Percentiles rank a stretch among this genome's conserved stretches.
phyloP scores from a whole-genome alignment of 768 basidiomycete genomes.

The Panaeolus papilionaceus region DNA sequence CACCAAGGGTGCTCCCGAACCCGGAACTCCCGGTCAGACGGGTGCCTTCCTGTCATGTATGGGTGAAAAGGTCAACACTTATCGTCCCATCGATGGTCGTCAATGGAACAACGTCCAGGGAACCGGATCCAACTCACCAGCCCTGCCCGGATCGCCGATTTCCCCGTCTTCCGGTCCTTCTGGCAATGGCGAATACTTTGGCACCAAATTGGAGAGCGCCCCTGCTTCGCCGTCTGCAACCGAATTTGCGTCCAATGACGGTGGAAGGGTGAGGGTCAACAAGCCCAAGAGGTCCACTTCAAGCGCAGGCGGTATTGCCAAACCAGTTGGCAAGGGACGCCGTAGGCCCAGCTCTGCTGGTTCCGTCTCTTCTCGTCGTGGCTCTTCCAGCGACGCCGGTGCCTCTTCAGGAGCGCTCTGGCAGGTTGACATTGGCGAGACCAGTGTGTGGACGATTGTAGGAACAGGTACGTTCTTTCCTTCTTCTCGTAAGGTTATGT shows the following conservation, averaged over 20 bases:
- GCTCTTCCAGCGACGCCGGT: constrained; percentile 68
- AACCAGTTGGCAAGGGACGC: constrained; percentile 61
- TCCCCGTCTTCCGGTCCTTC: constrained; percentile 66
- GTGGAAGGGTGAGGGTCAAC: constrained; percentile 79
- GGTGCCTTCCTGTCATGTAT: constrained; percentile 90
- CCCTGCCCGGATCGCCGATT: constrained; percentile 73
- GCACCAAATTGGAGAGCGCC: constrained; percentile 61
- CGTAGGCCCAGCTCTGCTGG: constrained; percentile 81
- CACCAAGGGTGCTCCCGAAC: constrained; percentile 70
- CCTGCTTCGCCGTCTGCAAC: constrained; percentile 71
- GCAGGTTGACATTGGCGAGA: constrained; percentile 93
- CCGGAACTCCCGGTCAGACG: constrained; percentile 77
- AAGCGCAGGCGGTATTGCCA: constrained; percentile 65
- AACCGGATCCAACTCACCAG: constrained; percentile 58
- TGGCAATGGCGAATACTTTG: constrained; percentile 69
- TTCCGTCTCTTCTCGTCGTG: constrained; percentile 71
- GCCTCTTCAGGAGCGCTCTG: constrained; percentile 82
- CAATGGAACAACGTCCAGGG: constrained; percentile 66
- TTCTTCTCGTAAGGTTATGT: constrained; percentile 14
- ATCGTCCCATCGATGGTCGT: constrained; percentile 82
- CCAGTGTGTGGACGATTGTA: constrained; percentile 94
- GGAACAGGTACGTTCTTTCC: constrained; percentile 71
- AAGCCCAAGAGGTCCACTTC: constrained; percentile 71
- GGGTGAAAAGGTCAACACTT: constrained; percentile 94
- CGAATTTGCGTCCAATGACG: constrained; percentile 78